Evolutionary conservation across 1,284 basidiomycete genomes (phyloP), one percentile per base, ranked within the genome.

Genomic region (Neotropicomus parvogracilis): DNA sequence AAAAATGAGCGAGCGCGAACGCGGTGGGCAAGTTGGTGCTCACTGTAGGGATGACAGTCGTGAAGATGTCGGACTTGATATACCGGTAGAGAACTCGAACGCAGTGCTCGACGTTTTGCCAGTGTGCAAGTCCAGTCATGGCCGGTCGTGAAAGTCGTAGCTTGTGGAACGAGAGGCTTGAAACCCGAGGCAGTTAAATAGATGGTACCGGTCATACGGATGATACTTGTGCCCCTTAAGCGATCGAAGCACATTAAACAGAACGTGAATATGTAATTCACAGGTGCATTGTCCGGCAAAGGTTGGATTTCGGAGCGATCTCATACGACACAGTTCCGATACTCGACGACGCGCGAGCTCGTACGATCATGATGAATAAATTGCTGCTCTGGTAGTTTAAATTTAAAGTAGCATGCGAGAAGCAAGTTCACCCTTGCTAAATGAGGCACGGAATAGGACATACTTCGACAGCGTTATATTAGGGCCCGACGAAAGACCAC

Each of bases 21-120:
- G 32, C 37, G 20, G 17, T 12, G 14, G 27, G 24, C 4, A 26
- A n/a, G 34, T 52, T 21, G n/a, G 11, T 34, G 16, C 45, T 42
- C 40, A 75, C 74, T 31, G 67, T 63, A 6, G 74, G 74, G n/a
- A 72, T 55, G 28, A 75, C 36, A 7, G 64, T 69, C 9, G 71
- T 74, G 47, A 64, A 56, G 41, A 73, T 58, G 48, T 75, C 73
- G 3, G 70, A 62, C 52, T 70, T 69, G 16, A 69, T 70, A 59
- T 72, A 75, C 40, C 68, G 53, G 48, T 65, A 58, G n/a, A 60
- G 53, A 17, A 66, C 47, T 31, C 49, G 48, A 42, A 43, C 13
- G 10, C 48, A 39, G 32, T 48, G 50, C 14, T 37, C 33, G 16
- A 51, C 24, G 41, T 17, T 46, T 16, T 53, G 52, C 56, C 40